Evolutionary conservation across 306 rosid species (phyloP), one percentile per base, ranked within the genome.

Genomic region (Leucaena leucocephala): DNA sequence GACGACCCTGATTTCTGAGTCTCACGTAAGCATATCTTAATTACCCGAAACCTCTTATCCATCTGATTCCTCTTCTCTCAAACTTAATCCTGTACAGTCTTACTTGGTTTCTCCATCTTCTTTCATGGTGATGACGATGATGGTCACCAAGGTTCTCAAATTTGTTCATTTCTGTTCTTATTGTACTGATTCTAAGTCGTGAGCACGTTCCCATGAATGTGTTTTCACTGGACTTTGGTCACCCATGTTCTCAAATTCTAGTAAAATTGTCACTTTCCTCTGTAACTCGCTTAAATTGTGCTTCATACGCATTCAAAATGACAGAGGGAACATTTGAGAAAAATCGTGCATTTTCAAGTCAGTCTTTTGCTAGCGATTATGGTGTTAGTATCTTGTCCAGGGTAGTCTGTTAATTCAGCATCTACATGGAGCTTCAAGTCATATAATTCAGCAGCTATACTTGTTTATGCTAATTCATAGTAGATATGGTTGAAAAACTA

Each of bases 151-250:
- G 22, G 40, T 70, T 64, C 68, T 78, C 63, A 17, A 21, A 72
- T 75, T 54, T 57, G 77, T 58, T 73, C 63, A 62, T 42, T 83
- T 57, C 48, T 14, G 74, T 34, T 75, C 49, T 39, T 73, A 68
- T 42, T 68, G 71, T 81, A 12, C 48, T 27, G 22, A 49, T 63
- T 62, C 68, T 54, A 36, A 4, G 58, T 68, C 11, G 69, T 71
- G 85, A 76, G 71, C 63, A 46, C 72, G 75, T 78, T 50, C 71
- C 76, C 76, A 11, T 68, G n/a, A 61, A 68, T 77, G 75, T 55
- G 43, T 63, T 44, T 68, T 7, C 39, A 6, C 36, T 21, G 64
- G 27, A 58, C 3, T 22, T 9, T 22, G 36, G 64, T 19, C 35
- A 58, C 35, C 64, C 22, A 2, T 10, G 64, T 22, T 9, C 64